Evolutionary conservation across 345 rosid species (phyloP).

Genomic region (Hibiscus mutabilis): DNA sequence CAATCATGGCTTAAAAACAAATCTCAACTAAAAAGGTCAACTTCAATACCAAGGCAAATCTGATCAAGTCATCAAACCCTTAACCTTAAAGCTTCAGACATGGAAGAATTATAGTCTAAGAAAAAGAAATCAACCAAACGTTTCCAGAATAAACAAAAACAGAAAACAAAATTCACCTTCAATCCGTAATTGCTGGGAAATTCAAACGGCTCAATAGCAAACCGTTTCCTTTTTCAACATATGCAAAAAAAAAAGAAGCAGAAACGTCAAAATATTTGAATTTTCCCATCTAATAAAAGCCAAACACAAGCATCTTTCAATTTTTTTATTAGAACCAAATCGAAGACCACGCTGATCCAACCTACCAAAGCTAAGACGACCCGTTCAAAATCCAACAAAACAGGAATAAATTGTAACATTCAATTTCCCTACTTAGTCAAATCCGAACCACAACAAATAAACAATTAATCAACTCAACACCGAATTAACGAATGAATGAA

Average conservation of each 20-base stretch:
- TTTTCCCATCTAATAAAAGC: background rate
- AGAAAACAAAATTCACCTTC: background rate
- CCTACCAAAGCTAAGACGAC: no score
- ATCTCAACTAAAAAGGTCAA: background rate
- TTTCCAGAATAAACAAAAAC: background rate
- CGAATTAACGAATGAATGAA: background rate
- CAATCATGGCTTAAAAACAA: background rate
- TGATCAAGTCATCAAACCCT: background rate
- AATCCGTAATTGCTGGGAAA: background rate
- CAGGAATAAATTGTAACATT: background rate
- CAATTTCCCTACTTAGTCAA: background rate
- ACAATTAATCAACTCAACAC: background rate
- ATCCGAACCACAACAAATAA: background rate
- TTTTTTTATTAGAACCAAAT: background rate
- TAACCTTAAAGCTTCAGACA: background rate
- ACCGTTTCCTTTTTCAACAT: background rate
- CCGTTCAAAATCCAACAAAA: background rate
- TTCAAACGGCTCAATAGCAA: background rate
- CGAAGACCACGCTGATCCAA: background rate
- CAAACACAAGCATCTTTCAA: background rate
- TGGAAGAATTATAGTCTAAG: background rate
- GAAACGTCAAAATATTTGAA: background rate
- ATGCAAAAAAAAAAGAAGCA: background rate
- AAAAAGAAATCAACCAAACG: background rate
- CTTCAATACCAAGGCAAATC: background rate